phyloP scores from a whole-genome alignment of 2,329 filamentous ascomycete genomes.

The Diaporthe batatas region DNA sequence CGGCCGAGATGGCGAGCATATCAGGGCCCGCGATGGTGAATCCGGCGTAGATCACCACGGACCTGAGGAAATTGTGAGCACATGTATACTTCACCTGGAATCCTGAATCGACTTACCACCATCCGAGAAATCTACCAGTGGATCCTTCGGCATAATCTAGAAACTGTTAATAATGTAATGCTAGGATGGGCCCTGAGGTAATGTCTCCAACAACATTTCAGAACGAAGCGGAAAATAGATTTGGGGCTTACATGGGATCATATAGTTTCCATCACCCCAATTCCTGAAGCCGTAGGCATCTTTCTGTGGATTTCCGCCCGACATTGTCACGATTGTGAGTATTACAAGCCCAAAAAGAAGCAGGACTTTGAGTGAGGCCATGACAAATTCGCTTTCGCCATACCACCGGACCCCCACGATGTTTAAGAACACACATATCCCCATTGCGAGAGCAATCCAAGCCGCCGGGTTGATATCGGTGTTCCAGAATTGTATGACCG shows the following conservation, averaged over 20 bases:
- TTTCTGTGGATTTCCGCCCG: slow-evolving; percentile 32
- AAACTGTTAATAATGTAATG: background rate
- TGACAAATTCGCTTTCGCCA: slow-evolving; percentile 38
- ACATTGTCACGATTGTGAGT: slow-evolving; percentile 32
- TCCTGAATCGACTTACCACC: background rate
- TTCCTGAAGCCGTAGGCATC: slow-evolving; percentile 55
- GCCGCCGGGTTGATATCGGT: slow-evolving; percentile 42
- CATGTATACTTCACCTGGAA: no score
- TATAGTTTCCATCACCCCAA: slow-evolving; percentile 56
- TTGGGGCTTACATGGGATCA: slow-evolving; percentile 49
- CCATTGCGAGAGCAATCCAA: slow-evolving; percentile 43
- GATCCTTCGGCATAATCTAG: slow-evolving; percentile 17
- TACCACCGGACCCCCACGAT: slow-evolving; percentile 40
- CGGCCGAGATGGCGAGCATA: slow-evolving; percentile 42
- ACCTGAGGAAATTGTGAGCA: slow-evolving; percentile 34
- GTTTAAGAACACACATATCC: slow-evolving; percentile 43
- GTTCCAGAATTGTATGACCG: slow-evolving; percentile 46
- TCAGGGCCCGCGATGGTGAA: slow-evolving; percentile 38
- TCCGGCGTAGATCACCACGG: slow-evolving; percentile 40
- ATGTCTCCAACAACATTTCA: no score
- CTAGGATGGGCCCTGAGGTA: background rate
- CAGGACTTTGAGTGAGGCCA: slow-evolving; percentile 38
- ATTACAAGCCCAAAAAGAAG: slow-evolving; percentile 10
- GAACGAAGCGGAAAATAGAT: background rate
- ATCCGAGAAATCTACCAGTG: slow-evolving; percentile 11